Conservation (phyloP, 1,284 basidiomycete genomes). For the Trametes pubescens region DNA sequence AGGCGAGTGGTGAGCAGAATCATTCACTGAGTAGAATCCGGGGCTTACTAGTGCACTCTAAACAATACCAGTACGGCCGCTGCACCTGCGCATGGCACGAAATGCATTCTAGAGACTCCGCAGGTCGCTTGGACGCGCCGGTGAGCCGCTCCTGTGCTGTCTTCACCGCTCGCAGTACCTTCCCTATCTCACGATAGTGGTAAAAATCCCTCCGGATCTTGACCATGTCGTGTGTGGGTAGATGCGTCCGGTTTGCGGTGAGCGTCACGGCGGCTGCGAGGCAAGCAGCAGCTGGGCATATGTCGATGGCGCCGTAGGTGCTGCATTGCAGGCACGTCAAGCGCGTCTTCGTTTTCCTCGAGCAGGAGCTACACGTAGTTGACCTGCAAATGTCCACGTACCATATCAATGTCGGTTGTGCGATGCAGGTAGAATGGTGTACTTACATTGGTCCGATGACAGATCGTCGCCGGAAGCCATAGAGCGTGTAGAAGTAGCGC, state of each 20-base stretch:
- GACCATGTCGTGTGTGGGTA: constrained; percentile 1
- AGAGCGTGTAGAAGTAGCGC: neutral
- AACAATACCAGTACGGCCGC: neutral
- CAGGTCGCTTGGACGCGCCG: neutral
- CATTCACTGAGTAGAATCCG: neutral
- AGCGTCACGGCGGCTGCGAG: neutral
- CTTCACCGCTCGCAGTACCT: neutral
- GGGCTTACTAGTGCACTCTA: constrained; percentile 2
- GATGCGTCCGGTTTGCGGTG: neutral
- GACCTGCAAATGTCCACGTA: neutral
- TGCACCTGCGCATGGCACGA: neutral
- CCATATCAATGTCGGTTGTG: neutral
- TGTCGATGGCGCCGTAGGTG: neutral
- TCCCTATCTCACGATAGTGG: neutral
- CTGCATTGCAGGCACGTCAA: constrained; percentile 5
- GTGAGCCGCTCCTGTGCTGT: neutral
- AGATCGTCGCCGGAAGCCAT: neutral
- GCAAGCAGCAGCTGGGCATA: neutral
- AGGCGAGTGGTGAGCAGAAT: neutral
- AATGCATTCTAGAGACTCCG: neutral
- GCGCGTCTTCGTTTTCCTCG: neutral
- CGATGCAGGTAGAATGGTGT: neutral
- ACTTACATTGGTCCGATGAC: neutral
- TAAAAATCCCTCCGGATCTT: constrained; percentile 3
- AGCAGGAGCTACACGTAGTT: neutral